Base-by-base conservation (phyloP, 2,329 filamentous ascomycete genomes). In the Graphiopsis chlorocephala region DNA sequence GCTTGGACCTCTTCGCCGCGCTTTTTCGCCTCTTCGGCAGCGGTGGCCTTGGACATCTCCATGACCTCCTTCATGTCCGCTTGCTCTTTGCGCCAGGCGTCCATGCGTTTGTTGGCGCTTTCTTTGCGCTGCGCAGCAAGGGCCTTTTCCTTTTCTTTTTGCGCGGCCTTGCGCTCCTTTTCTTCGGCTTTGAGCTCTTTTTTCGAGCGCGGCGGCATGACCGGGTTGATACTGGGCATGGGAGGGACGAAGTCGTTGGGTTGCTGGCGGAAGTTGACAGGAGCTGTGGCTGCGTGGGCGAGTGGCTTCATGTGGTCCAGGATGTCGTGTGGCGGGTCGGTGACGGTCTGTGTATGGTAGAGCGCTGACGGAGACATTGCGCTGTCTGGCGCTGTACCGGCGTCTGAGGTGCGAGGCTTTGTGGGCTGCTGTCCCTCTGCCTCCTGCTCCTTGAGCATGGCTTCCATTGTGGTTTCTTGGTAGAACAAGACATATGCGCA, bases 401-500 rank as follows among this genome's bases (percentile, higher is more conserved):
- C 78, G 73, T 66, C 77, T 70, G 66, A 79, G 4, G 42, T 64
- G 6, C 62, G 62, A 69, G 66, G 12, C 82, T 76, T 60, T 10
- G 31, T 56, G 15, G 38, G 50, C 23, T 60, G 50, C 12, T 83
- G 78, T 12, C 89, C 89, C 75, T 97, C 93, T 55, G 87, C 89
- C 72, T 96, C 93, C 75, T 96, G 90, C 77, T 98, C 93, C 64
- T 88, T 88, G 72, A 86, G 81, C 72, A 90, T 83, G 1, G 86
- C 86, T 73, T 90, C 88, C 28, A 88, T 75, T 0, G 87, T 90
- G 1, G 88, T 98, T 78, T 99, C 94, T 76, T 97, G 95, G 78
- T 99, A 99, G 77, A 99, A 99, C 11, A 99, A 82, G 17, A 99
- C 93, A 73, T 99, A 99, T 31, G 95, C 95, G 72, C 93, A 97